Evolutionary conservation across 192 early-diverging fungal genomes (phyloP), one percentile per base, ranked within the genome.

Genomic region (Coemansia sp.): DNA sequence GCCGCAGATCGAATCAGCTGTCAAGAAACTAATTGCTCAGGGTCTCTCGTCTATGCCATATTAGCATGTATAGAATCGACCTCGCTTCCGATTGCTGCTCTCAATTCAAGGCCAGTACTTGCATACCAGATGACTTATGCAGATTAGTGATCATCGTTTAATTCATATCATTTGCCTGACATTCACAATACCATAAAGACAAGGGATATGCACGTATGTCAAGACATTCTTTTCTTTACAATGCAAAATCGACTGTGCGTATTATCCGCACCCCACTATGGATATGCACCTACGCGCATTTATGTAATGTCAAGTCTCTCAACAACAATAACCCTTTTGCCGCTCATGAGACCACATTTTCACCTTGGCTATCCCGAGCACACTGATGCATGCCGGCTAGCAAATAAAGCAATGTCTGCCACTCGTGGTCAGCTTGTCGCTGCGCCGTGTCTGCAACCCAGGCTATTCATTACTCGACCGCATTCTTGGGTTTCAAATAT

Each of bases 1-100:
- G 48, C 48, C 21, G 48, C 53, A 55, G 55, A 58, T 65, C 55
- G 54, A 53, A 65, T 65, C 55, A 38, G 64, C 54, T 49, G 26
- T 20, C 36, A 42, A 25, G 5, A 50, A 46, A 19, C 25, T 19
- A 12, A 46, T 14, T 22, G 48, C 19, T 17, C 48, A 22, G 21
- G 19, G 48, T 50, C 40, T 44, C 31, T 34, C 31, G 31, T 34
- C 8, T 15, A 50, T 50, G 48, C 19, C 48, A 50, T 22, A 50
- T 50, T 50, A 50, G 22, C 21, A 22, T 17, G 19, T 10, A 17
- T 19, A 50, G 21, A 44, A 44, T 44, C 40, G 40, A 44, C 40
- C 40, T n/a, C 15, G n/a, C 48, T 50, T 50, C 48, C 19, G 48
- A 50, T 50, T 50, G 48, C 20, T 50, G 21, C 48, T 9, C 48